Evolutionary conservation across 2,329 filamentous ascomycete species (phyloP).

Genomic region (Cordyceps cicadae): DNA sequence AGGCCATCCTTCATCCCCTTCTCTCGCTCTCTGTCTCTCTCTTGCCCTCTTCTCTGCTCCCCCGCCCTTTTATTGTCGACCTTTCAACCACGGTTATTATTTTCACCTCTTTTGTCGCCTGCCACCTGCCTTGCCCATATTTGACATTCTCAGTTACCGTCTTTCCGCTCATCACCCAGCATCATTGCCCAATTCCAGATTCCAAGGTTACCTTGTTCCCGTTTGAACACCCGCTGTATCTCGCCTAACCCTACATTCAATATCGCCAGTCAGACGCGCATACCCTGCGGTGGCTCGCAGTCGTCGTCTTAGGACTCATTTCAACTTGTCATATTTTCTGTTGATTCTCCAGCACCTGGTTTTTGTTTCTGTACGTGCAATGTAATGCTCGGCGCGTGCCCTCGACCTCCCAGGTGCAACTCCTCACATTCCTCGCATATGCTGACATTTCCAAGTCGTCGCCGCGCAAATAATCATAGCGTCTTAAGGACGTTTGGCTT

Average conservation of each 20-base stretch:
- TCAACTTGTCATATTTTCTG: neutral
- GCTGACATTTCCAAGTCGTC: neutral
- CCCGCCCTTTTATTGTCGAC: neutral
- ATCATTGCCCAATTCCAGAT: neutral
- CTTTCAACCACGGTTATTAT: neutral
- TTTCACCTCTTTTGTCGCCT: neutral
- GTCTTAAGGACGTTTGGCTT: conserved; percentile 10
- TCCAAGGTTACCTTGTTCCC: neutral
- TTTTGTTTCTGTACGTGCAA: neutral
- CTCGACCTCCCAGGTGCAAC: neutral
- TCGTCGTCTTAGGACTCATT: neutral
- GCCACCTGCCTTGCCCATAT: neutral
- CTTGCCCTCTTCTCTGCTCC: neutral
- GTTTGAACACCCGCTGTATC: too few relatives aligned
- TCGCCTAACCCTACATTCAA: neutral
- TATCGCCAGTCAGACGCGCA: neutral
- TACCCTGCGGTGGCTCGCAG: neutral
- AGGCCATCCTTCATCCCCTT: too few relatives aligned
- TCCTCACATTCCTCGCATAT: neutral
- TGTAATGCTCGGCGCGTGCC: neutral
- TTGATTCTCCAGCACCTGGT: neutral
- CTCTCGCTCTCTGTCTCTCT: neutral
- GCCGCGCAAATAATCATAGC: neutral
- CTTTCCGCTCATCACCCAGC: neutral
- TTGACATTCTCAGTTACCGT: neutral